Conservation (phyloP, 192 early-diverging fungal genomes). For the Umbelopsis ramanniana region DNA sequence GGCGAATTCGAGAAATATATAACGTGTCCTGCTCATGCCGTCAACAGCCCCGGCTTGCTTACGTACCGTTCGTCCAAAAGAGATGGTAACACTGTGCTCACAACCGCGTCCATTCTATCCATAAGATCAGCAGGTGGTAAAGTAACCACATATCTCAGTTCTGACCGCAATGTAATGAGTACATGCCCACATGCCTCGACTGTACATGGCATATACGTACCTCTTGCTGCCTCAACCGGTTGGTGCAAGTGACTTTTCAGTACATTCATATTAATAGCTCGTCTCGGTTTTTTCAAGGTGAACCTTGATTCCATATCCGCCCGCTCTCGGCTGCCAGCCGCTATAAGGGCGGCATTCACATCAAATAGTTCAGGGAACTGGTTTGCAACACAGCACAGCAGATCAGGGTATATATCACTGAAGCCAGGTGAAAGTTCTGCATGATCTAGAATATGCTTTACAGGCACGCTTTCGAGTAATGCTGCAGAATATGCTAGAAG, state of each 20-base stretch:
- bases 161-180: background rate
- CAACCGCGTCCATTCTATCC: background rate
- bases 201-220: background rate
- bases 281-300: background rate
- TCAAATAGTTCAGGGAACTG: constrained; percentile 47
- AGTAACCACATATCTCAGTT: background rate
- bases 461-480: constrained; percentile 33
- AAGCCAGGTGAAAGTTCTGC: constrained; percentile 36
- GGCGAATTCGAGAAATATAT: background rate
- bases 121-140: background rate
- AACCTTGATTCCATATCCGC: background rate
- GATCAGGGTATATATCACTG: constrained; percentile 42
- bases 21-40: background rate
- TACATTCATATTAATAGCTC: no score
- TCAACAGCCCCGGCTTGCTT: background rate
- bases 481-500: constrained; percentile 34
- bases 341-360: constrained; percentile 19
- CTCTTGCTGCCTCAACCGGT: background rate
- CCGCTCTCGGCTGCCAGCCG: background rate
- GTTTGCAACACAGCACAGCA: constrained; percentile 35
- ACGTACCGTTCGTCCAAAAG: background rate
- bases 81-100: background rate
- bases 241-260: background rate
- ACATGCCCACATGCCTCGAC: background rate
- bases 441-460: constrained; percentile 35